These are phyloP conservation scores for Mycena latifolia DNA, from an alignment of 768 basidiomycete genomes.

Conservation along the genomic window DNA sequence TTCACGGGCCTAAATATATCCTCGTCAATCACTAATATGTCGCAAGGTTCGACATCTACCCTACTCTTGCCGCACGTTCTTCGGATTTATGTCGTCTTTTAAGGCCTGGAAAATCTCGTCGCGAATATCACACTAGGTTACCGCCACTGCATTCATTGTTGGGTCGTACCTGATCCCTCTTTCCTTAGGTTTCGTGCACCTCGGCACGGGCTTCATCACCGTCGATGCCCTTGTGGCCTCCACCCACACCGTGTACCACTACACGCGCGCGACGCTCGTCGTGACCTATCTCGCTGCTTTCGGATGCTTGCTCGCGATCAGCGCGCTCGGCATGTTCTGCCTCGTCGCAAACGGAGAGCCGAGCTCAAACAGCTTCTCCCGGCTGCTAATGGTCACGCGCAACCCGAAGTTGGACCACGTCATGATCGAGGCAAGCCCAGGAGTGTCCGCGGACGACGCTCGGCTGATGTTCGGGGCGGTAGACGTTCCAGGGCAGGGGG, in stretches of 20 bases:
- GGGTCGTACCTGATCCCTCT: neutral
- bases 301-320: neutral
- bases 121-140: neutral
- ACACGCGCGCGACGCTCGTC: neutral
- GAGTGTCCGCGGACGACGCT: neutral
- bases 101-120: neutral
- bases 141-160: neutral
- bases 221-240: neutral
- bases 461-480: neutral
- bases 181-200: neutral
- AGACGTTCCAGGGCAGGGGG: neutral
- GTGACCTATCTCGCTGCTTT: neutral
- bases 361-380: neutral
- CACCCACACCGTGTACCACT: neutral
- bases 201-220: neutral
- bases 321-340: neutral
- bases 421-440: neutral
- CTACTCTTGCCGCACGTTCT: neutral
- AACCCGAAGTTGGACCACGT: neutral
- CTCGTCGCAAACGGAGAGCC: neutral
- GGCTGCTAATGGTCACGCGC: neutral
- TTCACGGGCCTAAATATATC: neutral
- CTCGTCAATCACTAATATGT: neutral
- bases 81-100: neutral
- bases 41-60: neutral